Conservation (phyloP, 1,284 basidiomycete genomes). For the Pulveroboletus sp. region DNA sequence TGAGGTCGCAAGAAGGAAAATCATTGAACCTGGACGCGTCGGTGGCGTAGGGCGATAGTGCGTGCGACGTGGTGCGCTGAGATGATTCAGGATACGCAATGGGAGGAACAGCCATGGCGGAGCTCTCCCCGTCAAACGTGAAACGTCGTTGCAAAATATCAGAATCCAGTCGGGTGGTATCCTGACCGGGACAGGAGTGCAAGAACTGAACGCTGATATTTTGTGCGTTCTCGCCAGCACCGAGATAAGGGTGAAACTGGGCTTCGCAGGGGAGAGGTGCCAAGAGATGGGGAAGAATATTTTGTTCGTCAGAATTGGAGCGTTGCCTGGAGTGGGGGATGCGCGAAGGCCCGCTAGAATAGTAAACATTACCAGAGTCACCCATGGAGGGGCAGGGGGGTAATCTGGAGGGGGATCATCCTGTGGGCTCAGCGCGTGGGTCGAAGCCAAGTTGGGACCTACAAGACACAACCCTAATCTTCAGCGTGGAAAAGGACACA, state of each 20-base stretch:
- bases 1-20: slow-evolving; percentile 16
- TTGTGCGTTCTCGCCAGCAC: slow-evolving; percentile 15
- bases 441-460: slow-evolving; percentile 18
- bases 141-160: slow-evolving; percentile 29
- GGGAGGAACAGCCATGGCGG: slow-evolving; percentile 1
- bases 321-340: slow-evolving; percentile 13
- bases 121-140: slow-evolving; percentile 9
- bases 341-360: slow-evolving; percentile 13
- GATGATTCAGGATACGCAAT: slow-evolving; percentile 35
- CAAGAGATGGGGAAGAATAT: slow-evolving; percentile 23
- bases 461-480: slow-evolving; percentile 24
- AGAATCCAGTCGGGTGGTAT: slow-evolving; percentile 29
- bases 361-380: slow-evolving; percentile 20
- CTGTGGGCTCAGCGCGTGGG: slow-evolving; percentile 14
- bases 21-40: slow-evolving; percentile 18
- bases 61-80: slow-evolving; percentile 34
- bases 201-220: slow-evolving; percentile 38
- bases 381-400: slow-evolving; percentile 21
- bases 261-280: slow-evolving; percentile 21
- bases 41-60: slow-evolving; percentile 17
- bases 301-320: slow-evolving; percentile 18
- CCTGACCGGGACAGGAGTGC: slow-evolving; percentile 28
- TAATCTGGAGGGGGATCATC: slow-evolving; percentile 26
- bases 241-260: slow-evolving; percentile 23
- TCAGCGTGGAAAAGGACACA: slow-evolving; percentile 36